These are phyloP conservation scores for Kockovaella imperatae DNA, from an alignment of 768 basidiomycete species.

Conservation along the genomic window DNA sequence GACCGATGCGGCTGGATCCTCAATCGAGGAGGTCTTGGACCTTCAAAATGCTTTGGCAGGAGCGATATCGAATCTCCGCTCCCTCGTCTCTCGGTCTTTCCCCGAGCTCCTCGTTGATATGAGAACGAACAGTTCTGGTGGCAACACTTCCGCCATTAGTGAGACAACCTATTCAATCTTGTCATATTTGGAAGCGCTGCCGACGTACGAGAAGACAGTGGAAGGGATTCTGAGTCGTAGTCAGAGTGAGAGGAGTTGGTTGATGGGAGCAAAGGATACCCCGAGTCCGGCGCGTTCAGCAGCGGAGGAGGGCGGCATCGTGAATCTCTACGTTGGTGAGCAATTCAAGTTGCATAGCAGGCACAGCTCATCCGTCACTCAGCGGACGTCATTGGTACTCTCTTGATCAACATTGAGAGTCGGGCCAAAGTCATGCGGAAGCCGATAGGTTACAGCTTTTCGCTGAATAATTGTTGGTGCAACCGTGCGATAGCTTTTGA, in stretches of 20 bases:
- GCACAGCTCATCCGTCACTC: neutral
- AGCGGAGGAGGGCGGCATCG: conserved; percentile 33
- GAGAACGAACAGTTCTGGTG: conserved; percentile 9
- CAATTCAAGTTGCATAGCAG: neutral
- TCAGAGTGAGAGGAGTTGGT: conserved; percentile 42
- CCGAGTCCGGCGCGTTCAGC: conserved; percentile 23
- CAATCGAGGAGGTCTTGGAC: conserved; percentile 7
- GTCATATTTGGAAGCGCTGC: conserved; percentile 35
- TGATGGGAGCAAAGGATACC: conserved; percentile 39
- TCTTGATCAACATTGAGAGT: conserved; percentile 25
- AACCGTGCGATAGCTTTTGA: conserved; percentile 1
- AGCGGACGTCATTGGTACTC: conserved; percentile 38
- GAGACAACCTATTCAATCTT: conserved; percentile 38
- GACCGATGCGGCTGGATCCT: conserved; percentile 11
- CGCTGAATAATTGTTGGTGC: conserved; percentile 40
- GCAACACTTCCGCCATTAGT: conserved; percentile 15
- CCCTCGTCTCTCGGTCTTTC: conserved; percentile 31
- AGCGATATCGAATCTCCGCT: conserved; percentile 18
- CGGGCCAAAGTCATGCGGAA: conserved; percentile 25
- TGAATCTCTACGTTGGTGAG: conserved; percentile 39
- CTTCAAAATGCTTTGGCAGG: conserved; percentile 6
- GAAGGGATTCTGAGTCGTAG: conserved; percentile 26
- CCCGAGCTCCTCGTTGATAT: conserved; percentile 43
- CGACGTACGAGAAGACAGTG: conserved; percentile 27
- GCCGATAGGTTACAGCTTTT: conserved; percentile 30